Base-by-base conservation (phyloP, 2,329 filamentous ascomycete species). In the Colletotrichum spinosum region DNA sequence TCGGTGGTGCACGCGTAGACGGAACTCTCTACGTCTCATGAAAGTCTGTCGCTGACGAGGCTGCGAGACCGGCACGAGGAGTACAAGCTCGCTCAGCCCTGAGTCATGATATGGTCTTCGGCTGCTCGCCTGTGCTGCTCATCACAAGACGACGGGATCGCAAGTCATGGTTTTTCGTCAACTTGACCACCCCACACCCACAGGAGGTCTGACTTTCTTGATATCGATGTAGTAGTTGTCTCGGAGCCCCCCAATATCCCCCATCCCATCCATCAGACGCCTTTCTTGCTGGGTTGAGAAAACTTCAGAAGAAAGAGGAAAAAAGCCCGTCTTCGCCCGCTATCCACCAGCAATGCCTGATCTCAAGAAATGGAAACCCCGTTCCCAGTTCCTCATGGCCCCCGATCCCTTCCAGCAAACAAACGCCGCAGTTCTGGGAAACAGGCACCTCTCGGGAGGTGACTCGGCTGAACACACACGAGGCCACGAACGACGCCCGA, bases 151-250 rank as follows among this genome's bases (percentile, higher is more conserved):
- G 12, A 17, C 9, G 44, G 8, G 44, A 15, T 6, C 6, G 44
- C 12, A 15, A 15, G 8, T 15, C 45, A 41, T n/a, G 38, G n/a
- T 25, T 2, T 34, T n/a, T 12, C 41, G n/a, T 33, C 11, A 38
- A 34, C 49, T 41, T 15, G 17, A 46, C 58, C 46, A 15, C 8
- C 11, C 62, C 51, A n/a, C 51, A 35, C 25, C 25, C 25, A 38
- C 8, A 13, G 55, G 38, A 13, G 62, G 52, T n/a, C n/a, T 25
- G 39, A 39, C 46, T 54, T 62, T 46, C 52, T 65, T 42, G 39
- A 49, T 62, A 62, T 65, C 62, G 55, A 62, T 46, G 39, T 56
- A 56, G 57, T 65, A 52, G 37, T 52, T 44, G 50, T 52, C 59
- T 61, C 37, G 25, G 25, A 25, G 25, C 25, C 25, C 25, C 25